phyloP scores from a whole-genome alignment of 2,329 filamentous ascomycete genomes.

The Colletotrichum endophyticum region DNA sequence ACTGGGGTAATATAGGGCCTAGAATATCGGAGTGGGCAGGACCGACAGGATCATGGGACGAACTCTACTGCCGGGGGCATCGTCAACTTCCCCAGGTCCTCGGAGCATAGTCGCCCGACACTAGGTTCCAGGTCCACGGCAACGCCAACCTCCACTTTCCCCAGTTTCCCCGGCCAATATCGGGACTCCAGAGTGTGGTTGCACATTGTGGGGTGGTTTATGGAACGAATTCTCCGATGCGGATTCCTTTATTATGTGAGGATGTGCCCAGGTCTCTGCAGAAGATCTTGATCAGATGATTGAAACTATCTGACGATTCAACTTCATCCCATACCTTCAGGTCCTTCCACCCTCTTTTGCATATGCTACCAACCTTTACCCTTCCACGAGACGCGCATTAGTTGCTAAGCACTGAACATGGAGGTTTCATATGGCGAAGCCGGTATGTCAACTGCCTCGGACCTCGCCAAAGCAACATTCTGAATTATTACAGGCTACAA shows the following conservation, averaged over 20 bases:
- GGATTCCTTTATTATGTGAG: not conserved
- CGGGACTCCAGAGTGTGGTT: not conserved
- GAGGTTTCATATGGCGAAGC: not conserved
- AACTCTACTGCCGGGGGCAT: not conserved
- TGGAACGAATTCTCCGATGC: not conserved
- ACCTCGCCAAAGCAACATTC: fast-evolving
- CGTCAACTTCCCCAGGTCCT: not conserved
- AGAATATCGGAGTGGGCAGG: not conserved
- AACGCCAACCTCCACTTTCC: not conserved
- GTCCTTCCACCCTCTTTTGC: not conserved
- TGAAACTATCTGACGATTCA: not conserved
- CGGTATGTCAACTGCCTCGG: not conserved
- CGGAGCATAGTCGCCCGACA: not conserved
- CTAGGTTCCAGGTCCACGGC: not conserved
- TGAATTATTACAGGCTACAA: not conserved
- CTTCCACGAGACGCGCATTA: not conserved
- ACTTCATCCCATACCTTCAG: not conserved
- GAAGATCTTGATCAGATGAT: not conserved
- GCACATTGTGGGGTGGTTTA: not conserved
- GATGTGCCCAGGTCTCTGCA: not conserved
- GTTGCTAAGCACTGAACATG: not conserved
- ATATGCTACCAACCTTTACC: not conserved
- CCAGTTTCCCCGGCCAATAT: not conserved
- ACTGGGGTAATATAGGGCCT: not conserved
- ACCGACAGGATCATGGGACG: not conserved